Percentiles rank a stretch among this genome's conserved stretches.
These are phyloP conservation scores for Pythium vanterpoolii DNA, from an alignment of 352 stramenopile genomes.

Conservation along the genomic window DNA sequence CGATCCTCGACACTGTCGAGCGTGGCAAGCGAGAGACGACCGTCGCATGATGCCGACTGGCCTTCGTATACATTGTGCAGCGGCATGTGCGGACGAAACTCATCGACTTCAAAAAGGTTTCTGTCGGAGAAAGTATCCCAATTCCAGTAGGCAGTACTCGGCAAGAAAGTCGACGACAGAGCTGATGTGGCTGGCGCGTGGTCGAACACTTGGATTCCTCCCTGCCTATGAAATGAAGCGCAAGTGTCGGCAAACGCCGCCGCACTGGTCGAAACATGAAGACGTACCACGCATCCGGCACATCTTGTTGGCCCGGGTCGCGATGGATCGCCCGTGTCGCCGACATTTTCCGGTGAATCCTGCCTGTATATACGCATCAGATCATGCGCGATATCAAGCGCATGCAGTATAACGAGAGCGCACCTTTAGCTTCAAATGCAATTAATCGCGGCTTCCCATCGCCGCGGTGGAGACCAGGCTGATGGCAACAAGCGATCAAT, in stretches of 20 bases:
- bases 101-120: slow-evolving; percentile 67
- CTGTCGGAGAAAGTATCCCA: slow-evolving; percentile 46
- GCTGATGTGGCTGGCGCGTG: slow-evolving; percentile 28
- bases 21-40: slow-evolving; percentile 48
- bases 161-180: not conserved
- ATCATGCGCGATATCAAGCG: not conserved
- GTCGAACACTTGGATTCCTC: slow-evolving; percentile 64
- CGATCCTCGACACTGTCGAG: slow-evolving; percentile 61
- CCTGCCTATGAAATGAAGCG: slow-evolving; percentile 30
- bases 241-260: not conserved
- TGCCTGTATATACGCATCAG: slow-evolving; percentile 19
- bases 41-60: slow-evolving; percentile 38
- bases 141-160: slow-evolving; percentile 40
- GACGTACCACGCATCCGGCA: slow-evolving; percentile 31
- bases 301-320: slow-evolving; percentile 4
- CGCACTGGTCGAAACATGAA: not conserved
- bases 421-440: slow-evolving; percentile 76
- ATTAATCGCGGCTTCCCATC: slow-evolving; percentile 47
- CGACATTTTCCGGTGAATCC: slow-evolving; percentile 35
- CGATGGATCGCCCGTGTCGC: slow-evolving; percentile 22
- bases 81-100: slow-evolving; percentile 73
- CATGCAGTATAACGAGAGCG: not conserved
- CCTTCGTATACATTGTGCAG: slow-evolving; percentile 86
- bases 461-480: slow-evolving; percentile 27
- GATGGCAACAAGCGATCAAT: not conserved